phyloP scores from a whole-genome alignment of 768 basidiomycete species.

The Mycena vitilis region DNA sequence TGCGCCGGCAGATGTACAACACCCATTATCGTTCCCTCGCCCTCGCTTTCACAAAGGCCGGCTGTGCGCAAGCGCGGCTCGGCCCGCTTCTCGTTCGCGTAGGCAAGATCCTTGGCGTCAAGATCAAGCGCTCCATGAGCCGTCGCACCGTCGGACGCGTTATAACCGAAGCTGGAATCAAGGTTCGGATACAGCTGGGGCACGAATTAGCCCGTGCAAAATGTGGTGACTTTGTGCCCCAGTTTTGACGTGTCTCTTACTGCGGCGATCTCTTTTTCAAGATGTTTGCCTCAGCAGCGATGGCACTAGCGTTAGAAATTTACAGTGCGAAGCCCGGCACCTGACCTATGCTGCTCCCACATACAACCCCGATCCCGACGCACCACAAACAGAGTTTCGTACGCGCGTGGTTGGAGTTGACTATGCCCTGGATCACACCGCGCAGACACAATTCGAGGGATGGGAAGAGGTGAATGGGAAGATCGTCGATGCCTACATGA shows the following conservation, averaged over 20 bases:
- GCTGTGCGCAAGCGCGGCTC: slow-evolving; percentile 4
- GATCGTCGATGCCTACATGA: slow-evolving; percentile 28
- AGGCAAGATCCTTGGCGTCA: slow-evolving; percentile 18
- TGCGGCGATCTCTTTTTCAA: too few species aligned
- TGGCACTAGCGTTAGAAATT: slow-evolving; percentile 31
- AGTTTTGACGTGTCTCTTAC: too few species aligned
- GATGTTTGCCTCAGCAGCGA: slow-evolving; percentile 18
- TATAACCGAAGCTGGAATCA: slow-evolving; percentile 23
- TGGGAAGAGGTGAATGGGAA: slow-evolving; percentile 28
- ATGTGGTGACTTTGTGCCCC: too few species aligned
- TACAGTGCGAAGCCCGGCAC: slow-evolving; percentile 29
- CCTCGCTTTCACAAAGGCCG: neutral
- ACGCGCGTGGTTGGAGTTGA: slow-evolving; percentile 26
- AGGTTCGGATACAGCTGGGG: slow-evolving; percentile 15
- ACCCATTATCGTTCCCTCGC: neutral
- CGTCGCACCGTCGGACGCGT: slow-evolving; percentile 13
- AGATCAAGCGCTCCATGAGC: slow-evolving; percentile 7
- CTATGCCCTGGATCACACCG: slow-evolving; percentile 36
- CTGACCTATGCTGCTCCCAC: slow-evolving; percentile 20
- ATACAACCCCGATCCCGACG: slow-evolving; percentile 14
- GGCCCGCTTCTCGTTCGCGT: slow-evolving; percentile 6
- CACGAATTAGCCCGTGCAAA: slow-evolving; percentile 11
- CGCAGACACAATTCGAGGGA: slow-evolving; percentile 34
- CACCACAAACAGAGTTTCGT: neutral
- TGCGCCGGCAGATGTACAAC: neutral